Conservation (phyloP, 352 stramenopile species). For the Phytophthora capsici region DNA sequence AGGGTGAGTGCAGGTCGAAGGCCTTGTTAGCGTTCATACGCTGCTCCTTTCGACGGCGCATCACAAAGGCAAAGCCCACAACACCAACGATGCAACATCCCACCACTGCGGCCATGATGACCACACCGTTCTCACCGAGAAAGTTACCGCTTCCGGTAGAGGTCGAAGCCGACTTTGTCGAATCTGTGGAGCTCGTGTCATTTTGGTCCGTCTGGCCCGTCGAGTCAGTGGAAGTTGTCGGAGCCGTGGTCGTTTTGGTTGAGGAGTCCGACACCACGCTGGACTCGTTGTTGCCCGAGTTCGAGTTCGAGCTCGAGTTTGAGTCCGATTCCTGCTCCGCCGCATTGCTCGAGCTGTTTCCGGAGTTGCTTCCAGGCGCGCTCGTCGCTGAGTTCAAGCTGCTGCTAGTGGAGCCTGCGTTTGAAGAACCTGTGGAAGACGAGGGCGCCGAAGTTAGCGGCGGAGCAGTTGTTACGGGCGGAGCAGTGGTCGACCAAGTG, state of each 20-base stretch:
- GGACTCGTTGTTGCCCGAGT: constrained; percentile 6
- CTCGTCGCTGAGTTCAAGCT: constrained; percentile 12
- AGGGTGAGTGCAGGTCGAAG: constrained; percentile 36
- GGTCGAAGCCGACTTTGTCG: constrained; percentile 31
- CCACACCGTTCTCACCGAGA: constrained; percentile 32
- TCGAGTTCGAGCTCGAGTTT: neutral
- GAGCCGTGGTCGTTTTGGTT: constrained; percentile 9
- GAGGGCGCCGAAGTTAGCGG: constrained; percentile 31
- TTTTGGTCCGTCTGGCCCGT: constrained; percentile 9
- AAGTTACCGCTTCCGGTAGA: constrained; percentile 8
- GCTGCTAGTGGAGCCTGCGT: constrained; percentile 8
- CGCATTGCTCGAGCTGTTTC: constrained; percentile 6
- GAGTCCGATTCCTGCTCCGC: constrained; percentile 7
- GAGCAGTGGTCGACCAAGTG: constrained; percentile 19
- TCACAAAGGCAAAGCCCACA: constrained; percentile 50
- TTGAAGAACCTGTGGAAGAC: constrained; percentile 30
- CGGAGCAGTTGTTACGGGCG: constrained; percentile 31
- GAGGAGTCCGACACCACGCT: constrained; percentile 4
- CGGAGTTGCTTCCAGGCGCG: constrained; percentile 5
- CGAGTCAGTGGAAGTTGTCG: constrained; percentile 17
- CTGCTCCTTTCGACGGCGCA: constrained; percentile 51
- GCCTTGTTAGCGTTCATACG: constrained; percentile 42
- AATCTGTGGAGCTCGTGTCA: constrained; percentile 11
- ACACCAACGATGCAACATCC: constrained; percentile 49
- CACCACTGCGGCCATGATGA: constrained; percentile 48